Base-by-base conservation (phyloP, 441 rosid species). In the Cnidoscolus chayamansa region DNA sequence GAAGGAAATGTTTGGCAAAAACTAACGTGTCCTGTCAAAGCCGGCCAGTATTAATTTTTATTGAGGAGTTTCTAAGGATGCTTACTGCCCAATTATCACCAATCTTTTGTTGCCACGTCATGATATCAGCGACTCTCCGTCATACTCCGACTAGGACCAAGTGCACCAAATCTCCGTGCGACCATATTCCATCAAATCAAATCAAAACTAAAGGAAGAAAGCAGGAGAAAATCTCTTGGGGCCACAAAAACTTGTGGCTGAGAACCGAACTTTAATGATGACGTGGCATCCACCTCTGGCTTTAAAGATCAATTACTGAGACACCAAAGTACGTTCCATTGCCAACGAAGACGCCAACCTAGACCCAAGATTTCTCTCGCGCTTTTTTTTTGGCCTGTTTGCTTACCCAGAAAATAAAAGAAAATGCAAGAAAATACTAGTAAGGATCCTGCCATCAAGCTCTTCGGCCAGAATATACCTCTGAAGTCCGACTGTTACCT, bases 211-310 rank as follows among this genome's bases (percentile, higher is more conserved):
- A 40, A 5, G 45, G 45, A 40, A 40, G 45, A 7, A 40, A 77
- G 7, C 50, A 67, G 78, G 78, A 74, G 72, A 83, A 87, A 87
- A 81, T 82, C 83, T 80, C n/a, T 1, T 25, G 79, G 81, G 89
- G 85, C 94, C 94, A 88, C 90, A 85, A 70, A 79, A 89, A 87
- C 89, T 84, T 88, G 96, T 90, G 97, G 96, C 98, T 89, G 83
- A 85, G 85, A 89, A 92, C 82, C 55, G 32, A 83, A 72, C 67
- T 4, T 17, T 59, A 65, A 65, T 31, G 84, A 89, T 88, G 89
- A 90, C 90, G 89, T 90, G 98, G 86, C 86, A 68, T 79, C 85
- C 84, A 83, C 81, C 80, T 79, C 84, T 81, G 77, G 40, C 85
- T 86, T 81, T 80, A 83, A 86, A 86, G 87, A 86, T 91, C 90